Evolutionary conservation across 2,329 filamentous ascomycete genomes (phyloP).

Genomic region (Aspergillus awamori): DNA sequence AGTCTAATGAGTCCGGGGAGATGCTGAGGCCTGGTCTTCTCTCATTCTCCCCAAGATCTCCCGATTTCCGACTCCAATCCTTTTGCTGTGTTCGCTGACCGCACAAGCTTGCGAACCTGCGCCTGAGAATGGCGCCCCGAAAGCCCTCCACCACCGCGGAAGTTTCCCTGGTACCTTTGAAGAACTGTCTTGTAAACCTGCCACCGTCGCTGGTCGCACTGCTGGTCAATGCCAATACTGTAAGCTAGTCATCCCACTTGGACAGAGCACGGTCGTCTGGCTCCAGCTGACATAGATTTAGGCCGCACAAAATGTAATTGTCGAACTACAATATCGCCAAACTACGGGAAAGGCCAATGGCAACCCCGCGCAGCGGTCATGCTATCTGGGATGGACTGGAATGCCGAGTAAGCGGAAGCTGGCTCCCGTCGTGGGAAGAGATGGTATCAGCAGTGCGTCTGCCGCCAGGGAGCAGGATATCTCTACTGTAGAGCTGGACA

Average conservation of each 20-base stretch:
- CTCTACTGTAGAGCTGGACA: constrained; percentile 80
- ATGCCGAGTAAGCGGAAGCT: constrained; percentile 90
- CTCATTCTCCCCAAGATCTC: constrained; percentile 14
- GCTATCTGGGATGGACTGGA: constrained; percentile 95
- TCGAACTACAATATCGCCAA: constrained; percentile 81
- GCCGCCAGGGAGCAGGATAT: constrained; percentile 71
- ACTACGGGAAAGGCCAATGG: constrained; percentile 55
- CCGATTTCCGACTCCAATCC: constrained; percentile 13
- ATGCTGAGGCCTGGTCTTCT: constrained; percentile 27
- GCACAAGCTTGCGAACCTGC: constrained; percentile 16
- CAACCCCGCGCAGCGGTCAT: constrained; percentile 63
- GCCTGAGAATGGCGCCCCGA: constrained; percentile 47
- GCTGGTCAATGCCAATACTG: constrained; percentile 85
- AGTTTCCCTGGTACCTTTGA: constrained; percentile 81
- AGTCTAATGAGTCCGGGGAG: constrained; percentile 26
- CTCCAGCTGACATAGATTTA: constrained; percentile 39
- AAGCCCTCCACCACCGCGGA: constrained; percentile 71
- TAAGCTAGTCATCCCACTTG: constrained; percentile 52
- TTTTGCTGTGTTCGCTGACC: constrained; percentile 19
- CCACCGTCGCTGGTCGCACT: constrained; percentile 81
- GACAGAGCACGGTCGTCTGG: constrained; percentile 21
- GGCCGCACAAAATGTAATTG: constrained; percentile 93
- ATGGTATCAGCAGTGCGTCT: constrained; percentile 67
- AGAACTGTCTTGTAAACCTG: constrained; percentile 93
- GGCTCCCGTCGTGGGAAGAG: constrained; percentile 71